A percentile compares a stretch with the other conserved stretches of the same genome.
phyloP scores from a whole-genome alignment of 2,329 filamentous ascomycete species.

The Dactylonectria macrodidyma region DNA sequence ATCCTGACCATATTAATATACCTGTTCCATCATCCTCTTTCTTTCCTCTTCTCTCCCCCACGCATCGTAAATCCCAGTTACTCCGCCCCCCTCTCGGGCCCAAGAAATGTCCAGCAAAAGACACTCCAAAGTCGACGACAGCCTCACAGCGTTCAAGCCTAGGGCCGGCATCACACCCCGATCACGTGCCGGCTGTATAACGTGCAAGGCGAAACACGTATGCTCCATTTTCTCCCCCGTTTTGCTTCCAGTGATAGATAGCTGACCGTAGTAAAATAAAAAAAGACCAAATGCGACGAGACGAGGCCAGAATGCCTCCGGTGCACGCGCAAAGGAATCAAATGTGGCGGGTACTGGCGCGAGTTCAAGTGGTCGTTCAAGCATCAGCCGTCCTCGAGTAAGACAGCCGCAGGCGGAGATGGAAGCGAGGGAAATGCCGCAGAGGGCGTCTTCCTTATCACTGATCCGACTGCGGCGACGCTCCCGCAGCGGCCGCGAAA shows the following conservation, averaged over 20 bases:
- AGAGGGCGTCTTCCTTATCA: background rate
- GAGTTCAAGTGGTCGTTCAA: conserved; percentile 60
- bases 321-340: conserved; percentile 48
- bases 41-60: background rate
- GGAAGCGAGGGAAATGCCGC: conserved; percentile 6
- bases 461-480: background rate
- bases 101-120: conserved; percentile 23
- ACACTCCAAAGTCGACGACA: conserved; percentile 12
- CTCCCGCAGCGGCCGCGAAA: background rate
- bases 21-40: background rate
- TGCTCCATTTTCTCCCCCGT: background rate
- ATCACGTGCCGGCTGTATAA: conserved; percentile 48
- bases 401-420: conserved; percentile 11
- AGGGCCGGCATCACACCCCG: conserved; percentile 32
- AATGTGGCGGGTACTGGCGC: conserved; percentile 48
- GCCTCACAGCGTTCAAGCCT: conserved; percentile 22
- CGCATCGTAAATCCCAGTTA: background rate
- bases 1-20: conserved; percentile 2
- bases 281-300: conserved; percentile 52
- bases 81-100: background rate
- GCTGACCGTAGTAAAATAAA: background rate
- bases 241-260: background rate
- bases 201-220: conserved; percentile 49
- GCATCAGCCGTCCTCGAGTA: conserved; percentile 49
- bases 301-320: conserved; percentile 47